A percentile compares a stretch with the other conserved stretches of the same genome.
These are phyloP conservation scores for Raffaelea deltoideospora DNA, from an alignment of 2,329 filamentous ascomycete species.

Conservation along the genomic window DNA sequence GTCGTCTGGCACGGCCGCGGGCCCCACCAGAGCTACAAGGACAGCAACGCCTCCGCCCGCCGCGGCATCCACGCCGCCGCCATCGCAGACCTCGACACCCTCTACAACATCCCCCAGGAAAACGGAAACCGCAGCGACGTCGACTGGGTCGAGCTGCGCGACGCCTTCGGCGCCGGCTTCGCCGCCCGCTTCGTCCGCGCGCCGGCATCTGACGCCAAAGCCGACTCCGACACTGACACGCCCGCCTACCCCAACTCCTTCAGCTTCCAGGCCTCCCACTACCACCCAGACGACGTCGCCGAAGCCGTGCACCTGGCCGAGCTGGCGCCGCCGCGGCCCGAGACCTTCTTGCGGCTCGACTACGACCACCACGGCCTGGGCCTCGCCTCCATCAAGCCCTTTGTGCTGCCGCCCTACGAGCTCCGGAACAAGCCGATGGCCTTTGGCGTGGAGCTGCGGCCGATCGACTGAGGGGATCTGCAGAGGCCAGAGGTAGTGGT, in stretches of 20 bases:
- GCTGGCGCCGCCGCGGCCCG: slow-evolving; percentile 33
- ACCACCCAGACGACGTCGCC: slow-evolving; percentile 37
- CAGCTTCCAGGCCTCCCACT: slow-evolving; percentile 42
- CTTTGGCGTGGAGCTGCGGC: too few species aligned
- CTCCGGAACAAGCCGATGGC: too few species aligned
- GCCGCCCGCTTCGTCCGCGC: too few species aligned
- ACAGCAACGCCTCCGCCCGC: slow-evolving; percentile 46
- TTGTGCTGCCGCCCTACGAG: too few species aligned
- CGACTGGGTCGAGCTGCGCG: slow-evolving; percentile 38
- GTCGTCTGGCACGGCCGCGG: slow-evolving; percentile 19
- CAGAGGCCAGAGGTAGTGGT: too few species aligned
- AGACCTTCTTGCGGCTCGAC: slow-evolving; percentile 43
- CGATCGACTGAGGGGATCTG: too few species aligned
- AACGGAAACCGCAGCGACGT: slow-evolving; percentile 48
- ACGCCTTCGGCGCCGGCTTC: too few species aligned
- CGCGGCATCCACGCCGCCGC: slow-evolving; percentile 34
- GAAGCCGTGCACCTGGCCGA: slow-evolving; percentile 45
- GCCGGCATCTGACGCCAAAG: too few species aligned
- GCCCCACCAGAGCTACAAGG: slow-evolving; percentile 48
- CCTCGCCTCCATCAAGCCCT: too few species aligned
- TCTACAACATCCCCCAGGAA: slow-evolving; percentile 57
- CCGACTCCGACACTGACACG: too few species aligned
- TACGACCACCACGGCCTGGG: slow-evolving; percentile 48
- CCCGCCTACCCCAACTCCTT: background rate
- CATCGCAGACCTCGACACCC: slow-evolving; percentile 37